Base-by-base conservation (phyloP, 495 filamentous ascomycete genomes). In the Eremomyces bilateralis region DNA sequence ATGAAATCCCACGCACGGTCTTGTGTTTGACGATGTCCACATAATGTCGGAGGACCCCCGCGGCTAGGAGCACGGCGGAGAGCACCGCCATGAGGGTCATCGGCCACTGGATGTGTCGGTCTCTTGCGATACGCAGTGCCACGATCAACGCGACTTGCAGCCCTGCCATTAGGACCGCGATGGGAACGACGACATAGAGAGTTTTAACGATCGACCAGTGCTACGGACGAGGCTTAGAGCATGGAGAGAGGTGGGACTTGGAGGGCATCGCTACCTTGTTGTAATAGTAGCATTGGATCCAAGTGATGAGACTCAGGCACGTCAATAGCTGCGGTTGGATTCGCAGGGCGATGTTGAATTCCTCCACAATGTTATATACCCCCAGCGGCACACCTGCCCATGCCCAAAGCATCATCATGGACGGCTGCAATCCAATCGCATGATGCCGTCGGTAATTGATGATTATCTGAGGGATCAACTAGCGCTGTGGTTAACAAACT, bases 361-460 rank as follows among this genome's bases (percentile, higher is more conserved):
- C 48, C 36, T 61, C 49, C 2, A 69, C 61, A 30, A 75, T 69
- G 41, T 74, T 75, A 46, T 73, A 75, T 3, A 71, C 67, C 2
- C 71, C 71, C 0, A 76, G 60, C 5, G 71, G 67, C 4, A 74
- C 62, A 0, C 71, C 69, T 1, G 71, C 69, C 24, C 53, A 59
- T 3, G 71, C 71, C 71, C 71, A 76, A 13, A 72, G 52, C 13
- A 74, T 54, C 69, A 75, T 73, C 69, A 76, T 74, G 3, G 67
- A 63, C 0, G 59, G 56, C 34, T 72, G 70, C 0, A 76, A 48
- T 8, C 71, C 69, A 21, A 52, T 57, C 0, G 69, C 68, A 50
- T 69, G 51, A 38, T 73, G 65, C 16, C 69, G 50, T 15, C 62
- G 59, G 40, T 71, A 68, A 46, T 76, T 76, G 42, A 73, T 63